Percentiles rank a stretch among this genome's conserved stretches.
phyloP scores from a whole-genome alignment of 768 basidiomycete genomes.

The Rhodotorula sphaerocarpa region DNA sequence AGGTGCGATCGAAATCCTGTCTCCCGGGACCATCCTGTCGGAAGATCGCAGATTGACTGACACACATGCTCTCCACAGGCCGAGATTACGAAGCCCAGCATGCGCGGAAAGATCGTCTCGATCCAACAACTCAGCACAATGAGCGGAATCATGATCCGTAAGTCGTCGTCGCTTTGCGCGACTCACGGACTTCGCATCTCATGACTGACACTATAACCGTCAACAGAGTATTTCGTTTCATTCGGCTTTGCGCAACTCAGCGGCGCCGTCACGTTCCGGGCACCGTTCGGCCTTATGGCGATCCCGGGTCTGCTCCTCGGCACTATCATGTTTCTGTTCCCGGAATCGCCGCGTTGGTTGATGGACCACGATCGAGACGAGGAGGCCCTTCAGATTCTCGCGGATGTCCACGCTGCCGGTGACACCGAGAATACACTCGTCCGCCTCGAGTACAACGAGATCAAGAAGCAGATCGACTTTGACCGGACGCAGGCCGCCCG shows the following conservation, averaged over 20 bases:
- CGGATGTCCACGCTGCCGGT: constrained; percentile 64
- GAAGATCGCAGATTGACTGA: too few relatives aligned
- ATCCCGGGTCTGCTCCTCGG: constrained; percentile 66
- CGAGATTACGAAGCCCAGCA: constrained; percentile 49
- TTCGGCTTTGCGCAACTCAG: too few relatives aligned
- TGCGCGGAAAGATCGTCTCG: constrained; percentile 61
- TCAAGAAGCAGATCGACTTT: constrained; percentile 13
- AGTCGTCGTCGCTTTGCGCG: too few relatives aligned
- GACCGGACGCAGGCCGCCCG: constrained; percentile 51
- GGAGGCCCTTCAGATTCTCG: constrained; percentile 63
- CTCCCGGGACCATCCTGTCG: too few relatives aligned
- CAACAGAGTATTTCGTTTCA: too few relatives aligned
- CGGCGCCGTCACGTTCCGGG: too few relatives aligned
- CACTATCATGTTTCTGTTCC: constrained; percentile 59
- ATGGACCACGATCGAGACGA: constrained; percentile 3
- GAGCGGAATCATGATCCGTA: constrained; percentile 18
- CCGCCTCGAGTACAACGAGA: constrained; percentile 54
- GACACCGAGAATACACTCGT: constrained; percentile 57
- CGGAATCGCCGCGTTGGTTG: constrained; percentile 35
- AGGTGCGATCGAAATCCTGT: too few relatives aligned
- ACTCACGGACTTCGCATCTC: too few relatives aligned
- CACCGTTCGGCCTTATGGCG: constrained; percentile 48
- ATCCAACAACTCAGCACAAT: constrained; percentile 76
- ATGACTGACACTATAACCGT: too few relatives aligned
- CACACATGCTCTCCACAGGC: too few relatives aligned